Evolutionary conservation across 495 filamentous ascomycete genomes (phyloP).

Genomic region (Aspergillus kassunensis): DNA sequence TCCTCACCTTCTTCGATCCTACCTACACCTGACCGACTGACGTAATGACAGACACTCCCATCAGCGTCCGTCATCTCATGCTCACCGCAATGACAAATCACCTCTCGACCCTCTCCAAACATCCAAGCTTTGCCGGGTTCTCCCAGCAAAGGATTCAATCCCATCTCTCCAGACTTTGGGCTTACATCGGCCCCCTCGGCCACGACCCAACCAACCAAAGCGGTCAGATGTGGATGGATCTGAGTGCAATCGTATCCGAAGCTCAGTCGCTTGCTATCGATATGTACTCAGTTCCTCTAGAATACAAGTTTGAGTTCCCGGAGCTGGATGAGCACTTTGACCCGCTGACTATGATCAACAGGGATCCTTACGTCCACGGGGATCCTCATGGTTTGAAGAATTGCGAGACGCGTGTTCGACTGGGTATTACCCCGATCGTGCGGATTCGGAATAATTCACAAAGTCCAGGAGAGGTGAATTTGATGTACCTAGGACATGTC

Average conservation of each 20-base stretch:
- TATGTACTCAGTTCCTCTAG: conserved; percentile 21
- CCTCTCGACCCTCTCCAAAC: conserved; percentile 5
- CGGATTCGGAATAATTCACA: conserved; percentile 13
- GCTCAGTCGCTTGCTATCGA: conserved; percentile 23
- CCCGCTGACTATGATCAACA: conserved; percentile 23
- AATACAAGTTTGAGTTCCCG: conserved; percentile 25
- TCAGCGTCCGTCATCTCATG: conserved; percentile 12
- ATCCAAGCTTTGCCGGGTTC: conserved; percentile 20
- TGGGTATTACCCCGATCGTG: conserved; percentile 15
- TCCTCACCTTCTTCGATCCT: no score
- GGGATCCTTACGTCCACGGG: conserved; percentile 15
- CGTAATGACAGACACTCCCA: conserved; percentile 7
- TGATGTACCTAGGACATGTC: conserved; percentile 14
- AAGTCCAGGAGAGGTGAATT: conserved; percentile 1
- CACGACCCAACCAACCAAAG: conserved; percentile 4
- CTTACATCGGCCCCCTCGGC: conserved; percentile 15
- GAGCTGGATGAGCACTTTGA: conserved; percentile 23
- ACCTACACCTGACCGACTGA: neutral
- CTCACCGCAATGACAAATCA: conserved; percentile 14
- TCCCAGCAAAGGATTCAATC: conserved; percentile 6
- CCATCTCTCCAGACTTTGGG: conserved; percentile 20
- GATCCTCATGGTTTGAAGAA: conserved; percentile 10
- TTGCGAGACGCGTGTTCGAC: conserved; percentile 12
- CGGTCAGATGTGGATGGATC: conserved; percentile 16
- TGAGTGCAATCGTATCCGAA: conserved; percentile 19